Base-by-base conservation (phyloP, 768 basidiomycete species). In the Lentinula raphanica region DNA sequence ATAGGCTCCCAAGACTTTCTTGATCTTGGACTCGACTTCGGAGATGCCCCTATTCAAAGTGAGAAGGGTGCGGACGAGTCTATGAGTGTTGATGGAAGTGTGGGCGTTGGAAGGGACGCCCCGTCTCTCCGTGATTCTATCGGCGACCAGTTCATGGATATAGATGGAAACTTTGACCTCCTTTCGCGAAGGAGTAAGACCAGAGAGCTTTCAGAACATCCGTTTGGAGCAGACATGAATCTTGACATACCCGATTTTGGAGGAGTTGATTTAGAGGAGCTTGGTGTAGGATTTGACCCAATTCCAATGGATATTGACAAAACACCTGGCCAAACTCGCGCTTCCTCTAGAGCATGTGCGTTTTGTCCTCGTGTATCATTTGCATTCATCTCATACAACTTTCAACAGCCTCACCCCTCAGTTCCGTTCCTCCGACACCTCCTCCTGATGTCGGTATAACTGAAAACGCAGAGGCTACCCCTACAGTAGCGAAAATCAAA, bases 1-100 rank as follows among this genome's bases (percentile, higher is more conserved):
- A 90, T 94, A 62, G 92, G 90, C 21, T 93, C 92, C 2, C 88
- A 92, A 68, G 91, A 91, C 68, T 90, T 87, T 66, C 67, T 88
- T 28, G 90, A 92, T 67, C 76, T 94, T 28, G 91, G 87, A 56
- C 79, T 93, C 54, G 84, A 87, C 63, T 90, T 90, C 67, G 92
- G 84, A 46, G 88, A 85, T 59, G 82, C 82, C 44, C 54, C 54
- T 35, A 31, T 78, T 11, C 67, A 67, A 35, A 68, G 72, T 56
- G 61, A 61, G 54, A 66, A 54, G 42, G 73, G 71, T 23, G 78
- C 72, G 46, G 80, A 78, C 42, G 86, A 88, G 23, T 74, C 66
- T 53, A 82, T 81, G 74, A 82, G 80, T 58, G 69, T 81, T 7
- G 78, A 78, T 45, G 80, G 72, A 58, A 90, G 88, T 58, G 75